These are phyloP conservation scores for Globisporangium carolinianum DNA, from an alignment of 352 stramenopile species.

Conservation along the genomic window DNA sequence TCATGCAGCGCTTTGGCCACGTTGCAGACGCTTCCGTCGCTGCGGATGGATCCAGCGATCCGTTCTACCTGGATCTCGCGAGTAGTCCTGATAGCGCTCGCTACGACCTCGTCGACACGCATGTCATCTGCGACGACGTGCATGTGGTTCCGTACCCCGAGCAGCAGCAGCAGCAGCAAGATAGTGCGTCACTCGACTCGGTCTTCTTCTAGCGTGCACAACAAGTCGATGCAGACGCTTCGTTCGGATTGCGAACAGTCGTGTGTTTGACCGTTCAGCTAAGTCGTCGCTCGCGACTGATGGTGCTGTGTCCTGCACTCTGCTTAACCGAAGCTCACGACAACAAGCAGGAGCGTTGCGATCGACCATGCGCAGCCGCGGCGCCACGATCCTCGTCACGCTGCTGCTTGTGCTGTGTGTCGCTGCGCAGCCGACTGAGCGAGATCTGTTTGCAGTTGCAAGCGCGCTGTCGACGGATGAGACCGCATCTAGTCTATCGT, in stretches of 20 bases:
- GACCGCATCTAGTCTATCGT: background rate
- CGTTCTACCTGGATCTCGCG: constrained; percentile 1
- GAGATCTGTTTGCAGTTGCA: constrained; percentile 16
- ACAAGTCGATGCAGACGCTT: background rate
- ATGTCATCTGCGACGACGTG: constrained; percentile 4
- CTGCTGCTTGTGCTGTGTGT: constrained; percentile 6
- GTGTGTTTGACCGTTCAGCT: background rate
- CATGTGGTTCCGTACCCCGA: constrained; percentile 9
- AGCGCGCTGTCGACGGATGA: constrained; percentile 16
- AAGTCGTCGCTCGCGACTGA: background rate
- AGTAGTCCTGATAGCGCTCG: background rate
- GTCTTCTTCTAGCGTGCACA: constrained; percentile 28
- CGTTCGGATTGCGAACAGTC: background rate
- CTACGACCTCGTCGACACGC: background rate
- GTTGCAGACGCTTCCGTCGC: background rate
- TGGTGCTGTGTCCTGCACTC: background rate
- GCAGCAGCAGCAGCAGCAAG: background rate
- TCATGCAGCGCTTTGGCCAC: constrained; percentile 7
- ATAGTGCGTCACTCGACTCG: constrained; percentile 17
- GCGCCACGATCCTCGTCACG: background rate
- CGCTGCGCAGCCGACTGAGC: background rate
- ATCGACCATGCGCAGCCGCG: constrained; percentile 2
- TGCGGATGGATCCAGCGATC: no score
- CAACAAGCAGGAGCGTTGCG: background rate
- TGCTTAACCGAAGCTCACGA: background rate